phyloP scores from a whole-genome alignment of 176 grass and related monocot genomes.

The Microstegium vimineum region DNA sequence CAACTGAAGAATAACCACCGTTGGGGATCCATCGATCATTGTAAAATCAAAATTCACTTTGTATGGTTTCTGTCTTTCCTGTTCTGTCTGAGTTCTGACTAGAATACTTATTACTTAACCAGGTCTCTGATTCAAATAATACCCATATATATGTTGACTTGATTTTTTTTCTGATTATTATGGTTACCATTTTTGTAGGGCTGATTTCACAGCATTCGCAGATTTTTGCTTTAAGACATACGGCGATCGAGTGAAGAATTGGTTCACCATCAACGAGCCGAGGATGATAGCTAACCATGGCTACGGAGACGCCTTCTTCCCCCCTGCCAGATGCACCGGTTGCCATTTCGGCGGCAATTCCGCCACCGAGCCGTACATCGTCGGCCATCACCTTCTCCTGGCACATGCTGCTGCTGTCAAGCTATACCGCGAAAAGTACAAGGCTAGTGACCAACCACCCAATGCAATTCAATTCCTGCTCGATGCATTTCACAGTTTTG shows the following conservation, averaged over 20 bases:
- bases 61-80: no score
- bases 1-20: no score
- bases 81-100: no score
- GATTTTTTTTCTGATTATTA: neutral
- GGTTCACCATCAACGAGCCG: conserved; percentile 90
- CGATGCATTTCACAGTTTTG: neutral
- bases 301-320: conserved; percentile 64
- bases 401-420: conserved; percentile 71
- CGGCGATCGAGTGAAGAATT: conserved; percentile 81
- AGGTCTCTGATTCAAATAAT: no score
- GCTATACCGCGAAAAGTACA: conserved; percentile 69
- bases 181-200: conserved; percentile 20
- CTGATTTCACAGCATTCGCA: conserved; percentile 47
- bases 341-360: conserved; percentile 66
- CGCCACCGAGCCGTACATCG: conserved; percentile 80
- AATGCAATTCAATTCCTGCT: no score
- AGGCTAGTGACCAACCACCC: conserved; percentile 28
- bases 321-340: conserved; percentile 67
- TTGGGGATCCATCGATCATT: no score
- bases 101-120: no score
- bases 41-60: no score
- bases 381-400: conserved; percentile 66
- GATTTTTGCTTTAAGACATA: conserved; percentile 78
- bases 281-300: conserved; percentile 75
- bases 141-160: neutral